Base-by-base conservation (phyloP, 495 filamentous ascomycete species). In the Arthonia radiata region DNA sequence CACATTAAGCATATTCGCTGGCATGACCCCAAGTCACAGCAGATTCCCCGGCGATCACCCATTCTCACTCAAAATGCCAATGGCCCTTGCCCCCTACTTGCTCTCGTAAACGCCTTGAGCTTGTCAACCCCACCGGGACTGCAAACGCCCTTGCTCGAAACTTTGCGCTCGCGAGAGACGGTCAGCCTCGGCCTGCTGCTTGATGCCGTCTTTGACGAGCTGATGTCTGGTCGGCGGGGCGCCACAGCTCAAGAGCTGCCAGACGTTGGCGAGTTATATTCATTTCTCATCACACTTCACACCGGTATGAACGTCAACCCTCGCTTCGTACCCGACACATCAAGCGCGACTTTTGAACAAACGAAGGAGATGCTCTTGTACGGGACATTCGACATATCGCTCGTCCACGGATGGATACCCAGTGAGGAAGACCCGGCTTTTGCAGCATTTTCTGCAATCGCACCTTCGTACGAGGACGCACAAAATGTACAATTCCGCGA, bases 231-330 rank as follows among this genome's bases (percentile, higher is more conserved):
- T 17, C 56, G 65, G 15, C 32, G 54, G 29, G 41, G 47, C 18
- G 46, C 50, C 44, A 42, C 53, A 39, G 28, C 56, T 46, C 30
- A 56, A 41, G 50, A 57, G 17, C 54, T 93, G 23, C 81, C 83
- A 1, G 86, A 97, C 39, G 71, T 97, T 28, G 56, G 67, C 22
- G 81, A 89, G 23, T 56, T 97, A 1, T 83, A 89, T 41, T 51
- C 58, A 11, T 94, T 97, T 42, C 57, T 97, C 5, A 61, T 82
- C 15, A 77, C 76, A 24, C 55, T 97, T 3, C 80, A 93, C 42
- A 93, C 82, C 1, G 86, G 86, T 19, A 90, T 97, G 82, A 94
- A 94, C 40, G 86, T 93, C 24, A 94, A 97, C 39, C 86, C 86
- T 19, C 70, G 74, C 11, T 77, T 90, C 30, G 59, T 79, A 13